Percentiles rank a stretch among this genome's conserved stretches.
These are phyloP conservation scores for Jaapia argillacea DNA, from an alignment of 768 basidiomycete genomes.

Conservation along the genomic window DNA sequence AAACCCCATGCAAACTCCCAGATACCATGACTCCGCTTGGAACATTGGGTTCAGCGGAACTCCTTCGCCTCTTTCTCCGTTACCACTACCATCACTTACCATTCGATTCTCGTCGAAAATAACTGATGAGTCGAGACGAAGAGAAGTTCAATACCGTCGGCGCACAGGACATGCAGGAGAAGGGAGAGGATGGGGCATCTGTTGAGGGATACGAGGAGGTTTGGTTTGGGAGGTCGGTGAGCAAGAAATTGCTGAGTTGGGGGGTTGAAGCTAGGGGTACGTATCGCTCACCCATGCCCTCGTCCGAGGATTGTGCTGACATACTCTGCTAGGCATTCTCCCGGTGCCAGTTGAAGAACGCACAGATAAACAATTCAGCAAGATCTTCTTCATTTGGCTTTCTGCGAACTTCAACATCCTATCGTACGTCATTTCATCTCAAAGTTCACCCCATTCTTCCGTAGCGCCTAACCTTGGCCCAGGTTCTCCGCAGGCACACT, in stretches of 20 bases:
- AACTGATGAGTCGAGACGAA: no score
- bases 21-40: no score
- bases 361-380: slow-evolving; percentile 27
- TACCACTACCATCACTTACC: no score
- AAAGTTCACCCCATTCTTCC: background rate
- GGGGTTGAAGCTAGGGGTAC: slow-evolving; percentile 23
- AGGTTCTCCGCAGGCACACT: slow-evolving; percentile 39
- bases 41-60: no score
- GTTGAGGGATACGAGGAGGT: no score
- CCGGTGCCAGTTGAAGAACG: slow-evolving; percentile 23
- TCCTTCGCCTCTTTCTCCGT: no score
- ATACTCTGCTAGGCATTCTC: slow-evolving; percentile 18
- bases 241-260: slow-evolving; percentile 16
- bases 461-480: background rate
- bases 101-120: no score
- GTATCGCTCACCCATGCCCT: slow-evolving; percentile 1
- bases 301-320: background rate
- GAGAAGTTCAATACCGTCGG: no score
- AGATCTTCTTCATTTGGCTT: slow-evolving; percentile 32
- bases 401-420: slow-evolving; percentile 30
- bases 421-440: slow-evolving; percentile 16
- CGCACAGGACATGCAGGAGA: no score
- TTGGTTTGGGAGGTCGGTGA: no score
- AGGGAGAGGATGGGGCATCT: no score
- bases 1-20: no score